Evolutionary conservation across 2,329 filamentous ascomycete genomes (phyloP).

Genomic region (Cytospora leucostoma): DNA sequence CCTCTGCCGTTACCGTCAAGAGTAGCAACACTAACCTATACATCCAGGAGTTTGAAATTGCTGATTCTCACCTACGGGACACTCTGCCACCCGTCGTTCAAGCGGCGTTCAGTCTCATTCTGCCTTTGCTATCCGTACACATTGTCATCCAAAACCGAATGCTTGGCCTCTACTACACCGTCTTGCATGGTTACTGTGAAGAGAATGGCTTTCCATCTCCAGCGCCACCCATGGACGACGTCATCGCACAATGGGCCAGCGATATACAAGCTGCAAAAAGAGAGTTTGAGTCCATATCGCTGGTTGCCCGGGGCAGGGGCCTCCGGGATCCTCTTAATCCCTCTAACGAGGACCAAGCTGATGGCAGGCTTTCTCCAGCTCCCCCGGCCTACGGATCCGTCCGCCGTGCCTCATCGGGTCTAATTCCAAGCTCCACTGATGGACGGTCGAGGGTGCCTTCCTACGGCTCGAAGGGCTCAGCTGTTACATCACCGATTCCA

Average conservation of each 20-base stretch:
- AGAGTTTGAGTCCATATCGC: slow-evolving; percentile 65
- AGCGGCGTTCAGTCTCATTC: slow-evolving; percentile 72
- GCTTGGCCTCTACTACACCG: slow-evolving; percentile 76
- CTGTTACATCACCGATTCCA: slow-evolving; percentile 23
- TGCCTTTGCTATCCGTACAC: slow-evolving; percentile 68
- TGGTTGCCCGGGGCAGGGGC: slow-evolving; percentile 68
- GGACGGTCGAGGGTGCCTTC: slow-evolving; percentile 42
- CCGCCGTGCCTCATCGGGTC: slow-evolving; percentile 44
- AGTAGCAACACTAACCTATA: slow-evolving; percentile 22
- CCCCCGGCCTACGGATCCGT: slow-evolving; percentile 36
- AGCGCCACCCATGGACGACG: slow-evolving; percentile 70
- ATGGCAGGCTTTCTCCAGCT: slow-evolving; percentile 30
- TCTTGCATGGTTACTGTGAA: slow-evolving; percentile 71
- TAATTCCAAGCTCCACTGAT: slow-evolving; percentile 41
- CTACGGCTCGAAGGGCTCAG: slow-evolving; percentile 30
- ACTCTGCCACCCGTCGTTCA: slow-evolving; percentile 71
- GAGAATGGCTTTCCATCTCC: slow-evolving; percentile 70
- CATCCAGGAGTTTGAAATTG: slow-evolving; percentile 67
- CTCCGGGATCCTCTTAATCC: slow-evolving; percentile 51
- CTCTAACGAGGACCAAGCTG: slow-evolving; percentile 36
- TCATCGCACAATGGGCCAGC: slow-evolving; percentile 66
- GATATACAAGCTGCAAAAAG: slow-evolving; percentile 64
- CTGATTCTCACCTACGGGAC: slow-evolving; percentile 72
- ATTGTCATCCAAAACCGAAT: slow-evolving; percentile 77
- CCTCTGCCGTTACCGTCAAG: background rate